Base-by-base conservation (phyloP, 495 filamentous ascomycete species). In the Lasiosphaeria ovina region DNA sequence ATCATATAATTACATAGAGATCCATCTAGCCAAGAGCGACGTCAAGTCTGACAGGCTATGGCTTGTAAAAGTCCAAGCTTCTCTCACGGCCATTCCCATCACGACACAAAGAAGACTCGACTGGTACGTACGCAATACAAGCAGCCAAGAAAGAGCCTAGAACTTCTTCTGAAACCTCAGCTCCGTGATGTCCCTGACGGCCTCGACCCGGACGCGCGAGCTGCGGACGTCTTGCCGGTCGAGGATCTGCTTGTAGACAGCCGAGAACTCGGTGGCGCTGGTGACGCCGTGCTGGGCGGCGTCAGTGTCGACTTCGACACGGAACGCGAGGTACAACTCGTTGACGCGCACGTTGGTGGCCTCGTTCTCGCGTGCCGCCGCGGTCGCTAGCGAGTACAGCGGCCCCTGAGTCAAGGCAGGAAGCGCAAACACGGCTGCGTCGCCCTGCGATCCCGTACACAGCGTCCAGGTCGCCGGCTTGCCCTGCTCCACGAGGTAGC, bases 341-440 rank as follows among this genome's bases (percentile, higher is more conserved):
- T 77, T 76, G 63, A 76, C 71, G 35, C 76, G 74, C 11, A 78
- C 64, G 48, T 76, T 75, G 2, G 70, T 77, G 0, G 64, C 58
- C 33, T 58, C 58, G 62, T 72, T 75, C 49, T 76, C 76, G 35
- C 69, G 68, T 8, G 62, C 57, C 1, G 73, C 76, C 10, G 66
- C 73, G 10, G 53, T 72, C 16, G 65, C 54, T 62, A 78, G 65
- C 35, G 73, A 67, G 64, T 66, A 77, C 31, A 78, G 57, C 3
- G 76, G 54, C 45, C 76, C 74, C 45, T 78, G 76, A 4, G 72
- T 64, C 54, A 76, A 57, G 57, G 69, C 69, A 54, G 70, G 66
- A 49, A 69, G 61, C 35, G 71, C 61, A 51, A 51, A 64, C 9
- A 40, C 51, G 10, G 66, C 74, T 3, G 66, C 48, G 34, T 76